Evolutionary conservation across 1,284 basidiomycete species (phyloP), one percentile per base, ranked within the genome.

Genomic region (Ustilago bromivora): DNA sequence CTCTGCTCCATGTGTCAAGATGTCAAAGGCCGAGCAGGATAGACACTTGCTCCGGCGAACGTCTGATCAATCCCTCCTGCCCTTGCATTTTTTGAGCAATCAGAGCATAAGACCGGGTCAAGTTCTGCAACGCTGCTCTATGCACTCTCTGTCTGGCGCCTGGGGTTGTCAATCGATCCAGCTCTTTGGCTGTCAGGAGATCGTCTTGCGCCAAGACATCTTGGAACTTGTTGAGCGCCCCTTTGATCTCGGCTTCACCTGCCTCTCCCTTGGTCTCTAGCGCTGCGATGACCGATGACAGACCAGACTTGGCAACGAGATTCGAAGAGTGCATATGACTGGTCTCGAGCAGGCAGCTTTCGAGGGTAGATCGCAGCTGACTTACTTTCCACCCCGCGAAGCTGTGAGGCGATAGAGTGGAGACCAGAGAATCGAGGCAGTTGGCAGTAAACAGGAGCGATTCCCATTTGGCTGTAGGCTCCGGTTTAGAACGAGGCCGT

Each of bases 11-110:
- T 28, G 31, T 47, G n/a, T 54, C 10, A 32, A 40, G 35, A 53
- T 58, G 28, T 57, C 55, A 76, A 6, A 76, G 49, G 0, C 81
- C 81, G 1, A 82, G 58, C 36, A 82, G 36, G 52, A 82, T 70
- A 12, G 63, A 31, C 10, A 81, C 72, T 19, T 80, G 61, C 13
- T 78, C 76, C 0, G 54, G 66, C 3, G 60, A 59, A 6, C 73
- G 61, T 35, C 62, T 71, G 43, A 80, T 31, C 59, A 68, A 40
- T 9, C 36, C 51, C 11, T 67, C 51, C 35, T n/a, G 57, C n/a
- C 46, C 54, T 47, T 66, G 68, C 12, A 40, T 43, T 28, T 68
- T 76, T 7, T 11, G 64, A 11, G 72, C 67, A 13, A 79, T 35
- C 12, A 13, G 2, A 2, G 47, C 65, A 23, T 83, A 83, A 12